These are phyloP conservation scores for Mycena haematopus DNA, from an alignment of 768 basidiomycete species.

Conservation along the genomic window DNA sequence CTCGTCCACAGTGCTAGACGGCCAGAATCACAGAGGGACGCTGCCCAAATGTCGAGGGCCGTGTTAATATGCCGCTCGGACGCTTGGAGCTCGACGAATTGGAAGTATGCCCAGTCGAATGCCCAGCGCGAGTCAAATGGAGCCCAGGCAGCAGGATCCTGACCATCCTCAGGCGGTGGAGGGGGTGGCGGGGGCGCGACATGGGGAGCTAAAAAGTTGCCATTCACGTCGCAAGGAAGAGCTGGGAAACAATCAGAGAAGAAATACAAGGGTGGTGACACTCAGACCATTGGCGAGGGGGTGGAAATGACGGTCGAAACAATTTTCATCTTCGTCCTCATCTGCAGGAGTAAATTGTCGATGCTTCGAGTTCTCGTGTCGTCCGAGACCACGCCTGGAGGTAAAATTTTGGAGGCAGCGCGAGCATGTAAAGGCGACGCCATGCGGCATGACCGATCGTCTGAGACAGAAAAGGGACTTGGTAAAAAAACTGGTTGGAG, in stretches of 20 bases:
- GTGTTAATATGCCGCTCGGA: neutral
- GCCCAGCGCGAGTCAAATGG: slow-evolving; percentile 4
- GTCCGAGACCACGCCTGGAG: neutral
- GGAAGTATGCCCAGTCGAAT: slow-evolving; percentile 14
- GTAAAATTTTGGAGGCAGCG: neutral
- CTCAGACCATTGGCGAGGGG: neutral
- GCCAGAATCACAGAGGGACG: neutral
- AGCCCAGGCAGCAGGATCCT: slow-evolving; percentile 1
- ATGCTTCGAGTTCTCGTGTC: neutral
- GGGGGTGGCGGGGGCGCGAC: neutral
- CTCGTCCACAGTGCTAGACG: neutral
- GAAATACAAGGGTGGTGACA: no score
- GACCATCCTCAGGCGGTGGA: slow-evolving; percentile 1
- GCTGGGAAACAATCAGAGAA: neutral
- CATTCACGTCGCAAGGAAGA: neutral
- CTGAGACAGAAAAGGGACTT: no score
- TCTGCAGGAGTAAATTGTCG: slow-evolving; percentile 12
- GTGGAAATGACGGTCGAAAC: neutral
- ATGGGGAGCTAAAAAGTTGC: neutral
- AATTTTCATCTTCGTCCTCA: slow-evolving; percentile 17
- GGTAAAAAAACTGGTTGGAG: no score
- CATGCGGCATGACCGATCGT: slow-evolving; percentile 3
- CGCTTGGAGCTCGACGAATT: slow-evolving; percentile 6
- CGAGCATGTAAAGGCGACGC: neutral
- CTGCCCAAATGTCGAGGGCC: slow-evolving; percentile 14